Base-by-base conservation (phyloP, 2,329 filamentous ascomycete genomes). In the Sporothrix luriei region DNA sequence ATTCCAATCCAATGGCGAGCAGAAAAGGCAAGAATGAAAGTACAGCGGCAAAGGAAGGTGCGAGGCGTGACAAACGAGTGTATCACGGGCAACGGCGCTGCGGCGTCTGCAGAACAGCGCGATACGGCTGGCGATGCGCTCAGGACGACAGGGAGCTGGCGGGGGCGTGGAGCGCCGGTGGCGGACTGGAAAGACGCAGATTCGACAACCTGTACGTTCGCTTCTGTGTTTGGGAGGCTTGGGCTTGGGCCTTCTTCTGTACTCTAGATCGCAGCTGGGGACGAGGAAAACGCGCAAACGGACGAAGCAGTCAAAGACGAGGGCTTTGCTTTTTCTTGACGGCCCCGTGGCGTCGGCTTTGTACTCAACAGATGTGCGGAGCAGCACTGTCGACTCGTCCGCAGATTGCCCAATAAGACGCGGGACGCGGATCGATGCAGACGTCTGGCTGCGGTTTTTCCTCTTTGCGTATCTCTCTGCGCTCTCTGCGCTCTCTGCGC, bases 381-480 rank as follows among this genome's bases (percentile, higher is more conserved):
- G 4, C 61, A 65, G 61, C 14, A 11, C 24, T 9, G 19, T 24
- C 21, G 29, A 33, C 62, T 73, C 54, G 43, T 16, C 66, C 49
- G 64, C 66, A 6, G 33, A 33, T 19, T 67, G 57, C 40, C 26
- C 21, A 65, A 48, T 21, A 43, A 33, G 29, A 65, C 61, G 43
- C 61, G 61, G 61, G 29, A 65, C 61, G 43, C 61, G 61, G 61
- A 61, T 24, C 43, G 7, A 21, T n/a, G 2, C 38, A 46, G 26
- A 24, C 3, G 43, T 21, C 10, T 51, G 43, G 43, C 10, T 51
- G 40, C 51, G 40, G 1, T 16, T 59, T 13, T 49, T 33, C 7
- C 29, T 19, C 24, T 11, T 16, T 51, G 49, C 24, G 1, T 16
- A 4, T 21, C 65, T n/a, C n/a, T n/a, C n/a, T n/a, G n/a, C n/a